Conservation (phyloP, 2,329 filamentous ascomycete species). For the Metarhizium album region DNA sequence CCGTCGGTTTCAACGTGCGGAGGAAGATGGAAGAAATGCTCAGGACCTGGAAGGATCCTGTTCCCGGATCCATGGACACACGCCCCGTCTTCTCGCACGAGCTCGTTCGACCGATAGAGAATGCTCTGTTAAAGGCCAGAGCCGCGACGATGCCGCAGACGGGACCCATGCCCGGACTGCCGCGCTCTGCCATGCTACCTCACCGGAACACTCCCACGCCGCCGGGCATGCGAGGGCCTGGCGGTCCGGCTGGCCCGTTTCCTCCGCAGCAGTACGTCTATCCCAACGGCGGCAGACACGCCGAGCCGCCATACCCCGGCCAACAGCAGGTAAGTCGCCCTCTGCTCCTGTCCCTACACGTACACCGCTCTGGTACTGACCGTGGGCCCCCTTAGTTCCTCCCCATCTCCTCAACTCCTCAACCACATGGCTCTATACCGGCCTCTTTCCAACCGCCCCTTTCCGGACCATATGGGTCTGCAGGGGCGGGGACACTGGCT, state of each 20-base stretch:
- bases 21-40: conserved; percentile 95
- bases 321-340: conserved; percentile 17
- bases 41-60: conserved; percentile 94
- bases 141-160: conserved; percentile 47
- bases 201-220: conserved; percentile 69
- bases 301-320: conserved; percentile 12
- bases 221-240: conserved; percentile 34
- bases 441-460: conserved; percentile 32
- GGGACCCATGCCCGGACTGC: conserved; percentile 33
- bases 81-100: conserved; percentile 84
- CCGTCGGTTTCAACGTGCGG: conserved; percentile 73
- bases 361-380: conserved; percentile 1
- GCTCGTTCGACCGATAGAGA: conserved; percentile 83
- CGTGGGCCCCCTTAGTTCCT: conserved; percentile 18
- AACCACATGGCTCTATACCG: conserved; percentile 23
- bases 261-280: conserved; percentile 18
- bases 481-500: conserved; percentile 22
- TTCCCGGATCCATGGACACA: conserved; percentile 86
- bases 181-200: conserved; percentile 40
- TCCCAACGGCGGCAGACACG: conserved; percentile 20
- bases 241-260: conserved; percentile 14
- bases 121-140: conserved; percentile 75
- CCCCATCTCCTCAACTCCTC: conserved; percentile 28
- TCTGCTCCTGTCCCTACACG: neutral
- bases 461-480: conserved; percentile 25